A percentile compares a stretch with the other conserved stretches of the same genome.
Conservation (phyloP, 352 stramenopile genomes). For the Phytopythium vexans region DNA sequence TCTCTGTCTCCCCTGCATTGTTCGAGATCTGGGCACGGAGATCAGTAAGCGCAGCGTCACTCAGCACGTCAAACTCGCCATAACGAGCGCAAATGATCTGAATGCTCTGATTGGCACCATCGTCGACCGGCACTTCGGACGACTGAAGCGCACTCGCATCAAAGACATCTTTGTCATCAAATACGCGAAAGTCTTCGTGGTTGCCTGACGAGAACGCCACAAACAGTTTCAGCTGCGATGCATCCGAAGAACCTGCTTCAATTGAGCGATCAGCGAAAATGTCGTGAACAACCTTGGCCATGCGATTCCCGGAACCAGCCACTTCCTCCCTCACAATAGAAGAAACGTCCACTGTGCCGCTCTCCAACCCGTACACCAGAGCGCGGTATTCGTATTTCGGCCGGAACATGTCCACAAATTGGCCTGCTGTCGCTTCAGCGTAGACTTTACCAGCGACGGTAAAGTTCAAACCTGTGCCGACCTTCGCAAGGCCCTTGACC, state of each 20-base stretch:
- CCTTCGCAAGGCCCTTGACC: conserved; percentile 42
- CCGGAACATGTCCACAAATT: conserved; percentile 20
- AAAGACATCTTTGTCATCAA: conserved; percentile 29
- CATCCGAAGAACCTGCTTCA: conserved; percentile 1
- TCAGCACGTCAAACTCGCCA: conserved; percentile 44
- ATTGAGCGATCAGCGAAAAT: conserved; percentile 6
- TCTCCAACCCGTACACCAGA: conserved; percentile 38
- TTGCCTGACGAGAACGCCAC: conserved; percentile 18
- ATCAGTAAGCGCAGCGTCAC: conserved; percentile 15
- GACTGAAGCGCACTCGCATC: conserved; percentile 3
- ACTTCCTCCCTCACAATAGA: conserved; percentile 15
- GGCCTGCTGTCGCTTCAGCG: conserved; percentile 16
- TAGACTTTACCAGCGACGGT: conserved; percentile 74
- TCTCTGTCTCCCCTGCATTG: conserved; percentile 3
- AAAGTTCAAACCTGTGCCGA: conserved; percentile 70
- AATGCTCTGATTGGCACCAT: neutral
- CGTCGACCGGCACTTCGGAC: neutral
- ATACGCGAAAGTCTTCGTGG: conserved; percentile 14
- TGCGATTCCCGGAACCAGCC: neutral
- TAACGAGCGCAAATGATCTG: conserved; percentile 41
- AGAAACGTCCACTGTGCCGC: conserved; percentile 29
- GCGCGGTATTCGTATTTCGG: conserved; percentile 16
- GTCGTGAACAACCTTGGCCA: conserved; percentile 6
- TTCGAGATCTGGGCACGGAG: conserved; percentile 18
- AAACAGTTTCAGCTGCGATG: conserved; percentile 18